phyloP scores from a whole-genome alignment of 495 filamentous ascomycete genomes.

The Aspergillus kassunensis region DNA sequence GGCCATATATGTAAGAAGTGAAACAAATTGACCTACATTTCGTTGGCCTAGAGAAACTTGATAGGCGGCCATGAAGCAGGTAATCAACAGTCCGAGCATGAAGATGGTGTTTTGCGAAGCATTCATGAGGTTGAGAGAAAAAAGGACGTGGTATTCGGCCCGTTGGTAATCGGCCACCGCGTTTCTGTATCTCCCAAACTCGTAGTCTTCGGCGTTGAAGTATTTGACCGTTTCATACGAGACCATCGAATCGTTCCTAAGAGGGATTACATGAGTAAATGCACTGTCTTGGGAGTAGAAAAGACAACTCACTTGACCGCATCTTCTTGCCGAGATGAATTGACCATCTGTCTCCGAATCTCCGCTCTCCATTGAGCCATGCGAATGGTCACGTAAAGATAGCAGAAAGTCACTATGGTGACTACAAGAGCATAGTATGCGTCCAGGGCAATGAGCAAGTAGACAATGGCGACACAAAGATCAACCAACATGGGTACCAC shows the following conservation, averaged over 20 bases:
- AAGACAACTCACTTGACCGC: slow-evolving; percentile 65
- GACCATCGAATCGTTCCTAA: slow-evolving; percentile 88
- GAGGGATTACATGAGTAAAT: slow-evolving; percentile 26
- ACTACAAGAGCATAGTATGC: slow-evolving; percentile 91
- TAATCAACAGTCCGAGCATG: slow-evolving; percentile 79
- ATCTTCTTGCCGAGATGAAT: slow-evolving; percentile 88
- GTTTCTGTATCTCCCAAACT: slow-evolving; percentile 78
- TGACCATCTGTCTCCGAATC: slow-evolving; percentile 88
- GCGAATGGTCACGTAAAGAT: slow-evolving; percentile 90
- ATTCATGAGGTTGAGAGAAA: slow-evolving; percentile 90
- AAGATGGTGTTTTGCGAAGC: slow-evolving; percentile 91
- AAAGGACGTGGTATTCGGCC: slow-evolving; percentile 82
- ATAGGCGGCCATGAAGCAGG: slow-evolving; percentile 82
- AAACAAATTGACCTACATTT: slow-evolving; percentile 73
- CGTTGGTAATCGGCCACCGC: slow-evolving; percentile 79
- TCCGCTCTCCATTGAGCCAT: slow-evolving; percentile 92
- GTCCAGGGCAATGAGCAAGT: slow-evolving; percentile 77
- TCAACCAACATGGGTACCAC: slow-evolving; percentile 94
- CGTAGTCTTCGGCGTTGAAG: slow-evolving; percentile 93
- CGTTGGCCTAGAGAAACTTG: slow-evolving; percentile 73
- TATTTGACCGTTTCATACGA: slow-evolving; percentile 99
- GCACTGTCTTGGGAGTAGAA: slow-evolving; percentile 25
- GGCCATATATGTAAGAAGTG: slow-evolving; percentile 81
- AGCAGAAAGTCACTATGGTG: slow-evolving; percentile 87
- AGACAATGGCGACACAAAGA: slow-evolving; percentile 78